Conservation (phyloP, 495 filamentous ascomycete species). For the Letharia lupina region DNA sequence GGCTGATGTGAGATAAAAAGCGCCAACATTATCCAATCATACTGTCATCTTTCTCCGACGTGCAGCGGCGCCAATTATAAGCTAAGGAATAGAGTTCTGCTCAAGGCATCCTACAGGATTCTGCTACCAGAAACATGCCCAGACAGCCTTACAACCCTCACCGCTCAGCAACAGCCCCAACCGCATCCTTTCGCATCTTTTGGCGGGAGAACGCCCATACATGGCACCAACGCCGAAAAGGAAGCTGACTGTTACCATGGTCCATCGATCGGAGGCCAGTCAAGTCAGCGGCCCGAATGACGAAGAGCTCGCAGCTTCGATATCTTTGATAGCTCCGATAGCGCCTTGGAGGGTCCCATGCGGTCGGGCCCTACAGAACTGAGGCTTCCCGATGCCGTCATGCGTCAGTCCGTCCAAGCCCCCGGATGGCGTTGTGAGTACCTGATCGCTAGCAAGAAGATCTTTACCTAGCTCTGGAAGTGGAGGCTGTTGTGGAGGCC, state of each 20-base stretch:
- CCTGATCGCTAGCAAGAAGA: conserved; percentile 12
- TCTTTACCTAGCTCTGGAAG: conserved; percentile 10
- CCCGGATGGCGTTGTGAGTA: conserved; percentile 13
- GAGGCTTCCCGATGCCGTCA: not conserved
- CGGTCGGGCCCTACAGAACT: not conserved
- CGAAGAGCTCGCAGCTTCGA: not conserved
- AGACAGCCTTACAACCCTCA: not conserved
- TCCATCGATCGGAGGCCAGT: not conserved
- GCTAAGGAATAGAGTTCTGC: not conserved
- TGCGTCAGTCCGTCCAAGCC: conserved; percentile 11
- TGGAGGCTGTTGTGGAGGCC: conserved; percentile 5
- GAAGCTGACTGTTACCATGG: not conserved
- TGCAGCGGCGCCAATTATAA: not conserved
- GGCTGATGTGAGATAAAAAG: conserved; percentile 1
- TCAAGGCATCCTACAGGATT: not conserved
- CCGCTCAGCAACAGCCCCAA: conserved; percentile 4
- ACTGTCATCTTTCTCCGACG: not conserved
- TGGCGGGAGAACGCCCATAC: not conserved
- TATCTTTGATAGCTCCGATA: not conserved
- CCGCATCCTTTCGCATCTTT: conserved; percentile 1
- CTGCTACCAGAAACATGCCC: not conserved
- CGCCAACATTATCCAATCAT: not conserved
- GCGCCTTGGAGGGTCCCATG: not conserved
- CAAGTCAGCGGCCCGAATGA: conserved; percentile 1
- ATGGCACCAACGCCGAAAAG: not conserved